Evolutionary conservation across 1,284 basidiomycete genomes (phyloP).

Genomic region (Leccinum angustisporum): DNA sequence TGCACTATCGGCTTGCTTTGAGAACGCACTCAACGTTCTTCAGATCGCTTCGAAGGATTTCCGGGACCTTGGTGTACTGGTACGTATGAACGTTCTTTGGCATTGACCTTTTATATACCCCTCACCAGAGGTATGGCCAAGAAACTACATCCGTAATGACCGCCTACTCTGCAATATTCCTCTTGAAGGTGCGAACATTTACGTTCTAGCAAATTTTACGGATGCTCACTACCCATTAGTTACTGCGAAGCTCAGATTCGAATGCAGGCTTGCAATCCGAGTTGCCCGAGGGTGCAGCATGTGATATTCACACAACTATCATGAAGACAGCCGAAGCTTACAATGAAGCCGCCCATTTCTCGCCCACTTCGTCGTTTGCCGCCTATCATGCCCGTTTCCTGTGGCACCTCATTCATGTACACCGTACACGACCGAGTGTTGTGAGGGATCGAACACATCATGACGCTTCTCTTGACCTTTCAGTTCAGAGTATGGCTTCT

Average conservation of each 20-base stretch:
- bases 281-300: conserved; percentile 53
- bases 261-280: conserved; percentile 46
- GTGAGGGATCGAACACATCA: conserved; percentile 36
- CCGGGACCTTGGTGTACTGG: conserved; percentile 70
- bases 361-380: conserved; percentile 59
- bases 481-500: conserved; percentile 43
- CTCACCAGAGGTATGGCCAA: conserved; percentile 70
- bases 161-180: conserved; percentile 76
- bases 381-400: conserved; percentile 76
- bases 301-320: conserved; percentile 65
- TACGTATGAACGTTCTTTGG: conserved; percentile 37
- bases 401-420: conserved; percentile 61
- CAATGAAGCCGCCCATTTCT: conserved; percentile 60
- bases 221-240: conserved; percentile 39
- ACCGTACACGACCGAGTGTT: conserved; percentile 49
- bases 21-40: conserved; percentile 67
- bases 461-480: conserved; percentile 46
- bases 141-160: conserved; percentile 82
- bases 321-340: conserved; percentile 72
- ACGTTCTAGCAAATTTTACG: background rate
- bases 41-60: conserved; percentile 72
- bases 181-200: conserved; percentile 56
- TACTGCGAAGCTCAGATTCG: conserved; percentile 61
- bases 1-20: conserved; percentile 69
- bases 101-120: background rate